A percentile compares a stretch with the other conserved stretches of the same genome.
Conservation (phyloP, 140 eudicot species). For the Artemisia princeps region DNA sequence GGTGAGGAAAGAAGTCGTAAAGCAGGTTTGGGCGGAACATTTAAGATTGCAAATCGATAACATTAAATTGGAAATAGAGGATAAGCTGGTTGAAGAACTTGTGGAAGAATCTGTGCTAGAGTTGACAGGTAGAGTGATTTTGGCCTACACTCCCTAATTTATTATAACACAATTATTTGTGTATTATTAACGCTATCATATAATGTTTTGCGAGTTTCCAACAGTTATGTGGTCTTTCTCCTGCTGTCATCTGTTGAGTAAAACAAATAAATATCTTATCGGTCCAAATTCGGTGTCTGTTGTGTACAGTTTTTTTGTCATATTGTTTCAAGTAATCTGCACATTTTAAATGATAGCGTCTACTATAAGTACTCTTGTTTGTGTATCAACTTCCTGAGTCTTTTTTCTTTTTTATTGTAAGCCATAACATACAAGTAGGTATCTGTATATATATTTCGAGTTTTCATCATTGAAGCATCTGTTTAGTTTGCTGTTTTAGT, state of each 20-base stretch:
- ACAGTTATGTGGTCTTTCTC: constrained; percentile 23
- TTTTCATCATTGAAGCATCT: too few relatives aligned
- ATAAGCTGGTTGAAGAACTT: constrained; percentile 64
- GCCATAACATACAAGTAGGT: background rate
- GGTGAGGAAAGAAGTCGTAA: constrained; percentile 73
- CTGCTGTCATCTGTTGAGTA: constrained; percentile 28
- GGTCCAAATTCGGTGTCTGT: constrained; percentile 15
- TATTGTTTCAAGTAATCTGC: constrained; percentile 8
- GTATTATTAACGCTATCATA: constrained; percentile 21
- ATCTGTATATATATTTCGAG: too few relatives aligned
- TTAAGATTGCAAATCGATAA: constrained; percentile 48
- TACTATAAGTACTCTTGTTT: constrained; percentile 1
- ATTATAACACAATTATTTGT: constrained; percentile 29
- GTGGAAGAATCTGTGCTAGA: constrained; percentile 67
- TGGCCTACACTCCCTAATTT: constrained; percentile 26
- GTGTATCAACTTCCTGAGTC: background rate
- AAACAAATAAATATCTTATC: constrained; percentile 18
- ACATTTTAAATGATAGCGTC: too few relatives aligned
- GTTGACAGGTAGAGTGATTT: constrained; percentile 45
- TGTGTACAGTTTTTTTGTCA: constrained; percentile 19
- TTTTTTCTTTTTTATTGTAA: background rate
- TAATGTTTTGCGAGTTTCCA: constrained; percentile 23
- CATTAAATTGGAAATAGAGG: constrained; percentile 64
- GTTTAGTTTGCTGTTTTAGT: too few relatives aligned
- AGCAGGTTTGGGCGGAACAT: constrained; percentile 60